Percentiles rank a stretch among this genome's conserved stretches.
Evolutionary conservation across 805 yeast species (phyloP).

Genomic region (Wickerhamomyces silvicola): DNA sequence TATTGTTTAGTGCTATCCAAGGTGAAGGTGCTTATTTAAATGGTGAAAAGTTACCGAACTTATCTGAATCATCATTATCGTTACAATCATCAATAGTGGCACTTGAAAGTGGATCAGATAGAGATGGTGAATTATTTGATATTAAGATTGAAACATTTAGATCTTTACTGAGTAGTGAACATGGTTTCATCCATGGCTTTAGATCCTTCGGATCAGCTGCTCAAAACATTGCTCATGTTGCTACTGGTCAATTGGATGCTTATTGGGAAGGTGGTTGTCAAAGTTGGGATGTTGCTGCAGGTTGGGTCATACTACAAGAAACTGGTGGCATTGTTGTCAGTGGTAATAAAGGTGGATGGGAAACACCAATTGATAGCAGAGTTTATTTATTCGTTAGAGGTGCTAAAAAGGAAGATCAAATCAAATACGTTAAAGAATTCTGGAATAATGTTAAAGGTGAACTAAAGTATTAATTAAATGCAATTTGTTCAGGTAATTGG

Average conservation of each 20-base stretch:
- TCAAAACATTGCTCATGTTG: slow-evolving; percentile 51
- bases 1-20: slow-evolving; percentile 46
- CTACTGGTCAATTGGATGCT: slow-evolving; percentile 51
- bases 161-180: slow-evolving; percentile 38
- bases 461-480: slow-evolving; percentile 40
- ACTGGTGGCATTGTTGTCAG: slow-evolving; percentile 55
- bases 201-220: slow-evolving; percentile 62
- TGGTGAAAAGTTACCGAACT: slow-evolving; percentile 29
- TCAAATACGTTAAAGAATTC: slow-evolving; percentile 38
- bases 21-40: slow-evolving; percentile 52
- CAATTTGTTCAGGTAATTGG: slow-evolving; percentile 60
- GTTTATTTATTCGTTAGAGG: slow-evolving; percentile 56
- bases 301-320: slow-evolving; percentile 54
- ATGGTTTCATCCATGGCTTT: slow-evolving; percentile 56
- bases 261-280: slow-evolving; percentile 72
- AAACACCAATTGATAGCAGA: slow-evolving; percentile 43
- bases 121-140: slow-evolving; percentile 44
- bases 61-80: slow-evolving; percentile 29
- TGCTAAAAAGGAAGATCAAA: slow-evolving; percentile 35
- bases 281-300: slow-evolving; percentile 68
- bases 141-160: slow-evolving; percentile 43
- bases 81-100: slow-evolving; percentile 50
- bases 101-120: slow-evolving; percentile 56
- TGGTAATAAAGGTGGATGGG: slow-evolving; percentile 44
- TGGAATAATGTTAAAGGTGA: slow-evolving; percentile 45